Evolutionary conservation across 352 stramenopile genomes (phyloP), one percentile per base, ranked within the genome.

Genomic region (Phytophthora nicotianae): DNA sequence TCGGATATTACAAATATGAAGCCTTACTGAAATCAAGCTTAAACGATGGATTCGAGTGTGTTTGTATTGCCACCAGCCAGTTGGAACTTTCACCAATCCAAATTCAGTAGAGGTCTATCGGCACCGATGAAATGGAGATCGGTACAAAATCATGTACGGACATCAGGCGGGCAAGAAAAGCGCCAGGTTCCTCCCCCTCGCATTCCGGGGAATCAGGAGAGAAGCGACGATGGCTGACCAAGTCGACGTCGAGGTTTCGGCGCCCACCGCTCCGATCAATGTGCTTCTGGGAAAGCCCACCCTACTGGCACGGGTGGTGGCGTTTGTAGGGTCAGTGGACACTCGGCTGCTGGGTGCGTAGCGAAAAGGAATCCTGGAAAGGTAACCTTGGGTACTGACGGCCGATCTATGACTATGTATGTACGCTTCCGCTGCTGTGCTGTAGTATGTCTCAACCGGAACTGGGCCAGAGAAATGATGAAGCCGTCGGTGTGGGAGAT

Each of bases 401-500:
- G 11, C 11, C 19, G 27, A 51, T 58, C 55, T 59, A 53, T 69
- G 32, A 21, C 9, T 41, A 14, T 4, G 19, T 42, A 11, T 60
- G 27, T 53, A 16, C 62, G 21, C 10, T 27, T 33, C 7, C 43
- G 33, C 17, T n/a, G 38, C n/a, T 58, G 26, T 70, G 42, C 46
- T 63, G 10, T 53, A 95, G 86, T 93, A 43, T 83, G 67, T 26
- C 29, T 93, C 48, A 93, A 81, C 52, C 77, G 72, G 16, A 84
- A 64, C 33, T 94, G 86, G 88, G 83, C 88, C 13, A 77, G 84
- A 21, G 86, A 92, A 50, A 76, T 96, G 58, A 92, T 91, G 79
- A 90, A 88, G 57, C 88, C 88, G 0, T 68, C 72, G 2, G 71
- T 94, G 40, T 96, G 88, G 88, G 88, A 96, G 60, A 86, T 93